Percentiles rank a stretch among this genome's conserved stretches.
Evolutionary conservation across 345 rosid species (phyloP).

Genomic region (Gossypium mustelinum): DNA sequence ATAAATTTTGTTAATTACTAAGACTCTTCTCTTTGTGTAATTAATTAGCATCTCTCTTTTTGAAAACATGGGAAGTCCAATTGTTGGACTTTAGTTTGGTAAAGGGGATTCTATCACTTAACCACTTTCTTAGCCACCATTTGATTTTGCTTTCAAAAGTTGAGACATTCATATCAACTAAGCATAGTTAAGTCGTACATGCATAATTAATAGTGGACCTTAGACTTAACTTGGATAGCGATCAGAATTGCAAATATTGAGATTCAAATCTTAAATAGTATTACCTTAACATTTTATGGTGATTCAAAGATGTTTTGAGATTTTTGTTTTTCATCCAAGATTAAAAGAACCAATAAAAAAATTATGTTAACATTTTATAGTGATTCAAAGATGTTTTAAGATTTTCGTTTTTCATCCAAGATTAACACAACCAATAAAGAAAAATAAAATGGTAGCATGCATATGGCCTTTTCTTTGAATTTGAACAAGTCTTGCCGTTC

Average conservation of each 20-base stretch:
- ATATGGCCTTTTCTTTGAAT: too few relatives aligned
- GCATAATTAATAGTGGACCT: not conserved
- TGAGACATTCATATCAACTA: constrained; percentile 1
- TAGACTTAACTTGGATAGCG: not conserved
- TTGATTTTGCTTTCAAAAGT: constrained; percentile 12
- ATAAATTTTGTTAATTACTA: constrained; percentile 14
- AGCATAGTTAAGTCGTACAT: not conserved
- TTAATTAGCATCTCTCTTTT: not conserved
- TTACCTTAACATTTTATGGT: too few relatives aligned
- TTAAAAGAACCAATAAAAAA: too few relatives aligned
- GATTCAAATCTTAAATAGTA: too few relatives aligned
- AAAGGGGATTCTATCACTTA: not conserved
- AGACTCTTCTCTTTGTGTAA: constrained; percentile 6
- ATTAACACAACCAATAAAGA: too few relatives aligned
- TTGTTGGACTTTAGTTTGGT: not conserved
- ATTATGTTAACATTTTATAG: too few relatives aligned
- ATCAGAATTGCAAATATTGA: too few relatives aligned
- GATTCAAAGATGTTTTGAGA: too few relatives aligned
- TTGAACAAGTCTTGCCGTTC: not conserved
- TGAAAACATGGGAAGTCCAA: not conserved
- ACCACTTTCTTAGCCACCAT: not conserved
- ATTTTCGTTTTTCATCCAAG: too few relatives aligned
- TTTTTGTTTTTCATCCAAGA: too few relatives aligned
- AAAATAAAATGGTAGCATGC: too few relatives aligned
- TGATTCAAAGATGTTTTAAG: too few relatives aligned